Evolutionary conservation across 2,329 filamentous ascomycete species (phyloP).

Genomic region (Trichoderma simmonsii): DNA sequence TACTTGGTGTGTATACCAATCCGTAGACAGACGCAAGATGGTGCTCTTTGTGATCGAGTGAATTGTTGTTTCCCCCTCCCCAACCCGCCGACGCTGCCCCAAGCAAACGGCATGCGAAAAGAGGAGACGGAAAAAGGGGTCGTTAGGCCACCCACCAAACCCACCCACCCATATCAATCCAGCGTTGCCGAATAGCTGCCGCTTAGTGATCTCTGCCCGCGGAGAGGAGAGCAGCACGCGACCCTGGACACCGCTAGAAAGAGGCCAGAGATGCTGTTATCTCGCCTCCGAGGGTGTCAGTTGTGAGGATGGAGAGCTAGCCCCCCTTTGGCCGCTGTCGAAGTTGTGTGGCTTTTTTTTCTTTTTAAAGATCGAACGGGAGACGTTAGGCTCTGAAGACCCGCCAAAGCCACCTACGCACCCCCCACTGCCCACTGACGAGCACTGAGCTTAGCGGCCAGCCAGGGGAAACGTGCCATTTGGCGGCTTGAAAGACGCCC

Average conservation of each 20-base stretch:
- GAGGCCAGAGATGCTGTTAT: neutral
- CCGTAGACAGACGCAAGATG: neutral
- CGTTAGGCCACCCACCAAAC: slow-evolving; percentile 3
- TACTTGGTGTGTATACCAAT: neutral
- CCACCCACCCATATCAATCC: slow-evolving; percentile 11
- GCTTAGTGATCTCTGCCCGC: slow-evolving; percentile 6
- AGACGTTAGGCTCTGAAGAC: slow-evolving; percentile 14
- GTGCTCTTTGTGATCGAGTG: neutral
- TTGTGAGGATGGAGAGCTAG: neutral
- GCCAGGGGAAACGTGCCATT: slow-evolving; percentile 18
- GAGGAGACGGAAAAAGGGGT: slow-evolving; percentile 16
- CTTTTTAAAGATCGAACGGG: neutral
- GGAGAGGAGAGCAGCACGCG: slow-evolving; percentile 14
- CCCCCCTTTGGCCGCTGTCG: neutral
- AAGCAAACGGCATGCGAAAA: slow-evolving; percentile 16
- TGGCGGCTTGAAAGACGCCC: neutral
- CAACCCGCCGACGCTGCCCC: neutral
- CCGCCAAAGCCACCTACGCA: slow-evolving; percentile 20
- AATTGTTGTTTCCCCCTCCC: neutral
- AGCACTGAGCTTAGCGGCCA: slow-evolving; percentile 11
- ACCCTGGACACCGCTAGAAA: slow-evolving; percentile 15
- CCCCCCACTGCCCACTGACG: slow-evolving; percentile 1
- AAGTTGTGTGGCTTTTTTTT: neutral
- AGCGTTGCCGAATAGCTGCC: slow-evolving; percentile 14
- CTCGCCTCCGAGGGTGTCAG: neutral